Evolutionary conservation across 2,329 filamentous ascomycete genomes (phyloP).

Genomic region (Graphilbum fragrans): DNA sequence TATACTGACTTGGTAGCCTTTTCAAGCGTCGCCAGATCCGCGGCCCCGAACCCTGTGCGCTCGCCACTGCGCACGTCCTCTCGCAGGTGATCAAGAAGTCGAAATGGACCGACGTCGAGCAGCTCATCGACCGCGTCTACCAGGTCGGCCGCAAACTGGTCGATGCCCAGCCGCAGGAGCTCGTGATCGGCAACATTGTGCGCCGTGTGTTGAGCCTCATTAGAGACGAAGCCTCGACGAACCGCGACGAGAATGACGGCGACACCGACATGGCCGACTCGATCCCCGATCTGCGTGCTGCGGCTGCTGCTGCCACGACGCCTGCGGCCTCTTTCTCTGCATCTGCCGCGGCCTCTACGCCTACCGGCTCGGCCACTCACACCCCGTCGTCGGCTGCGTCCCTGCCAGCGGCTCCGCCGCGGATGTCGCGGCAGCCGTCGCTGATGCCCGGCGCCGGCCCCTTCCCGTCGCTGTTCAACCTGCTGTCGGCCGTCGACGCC

Average conservation of each 20-base stretch:
- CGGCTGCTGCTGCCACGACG: background rate
- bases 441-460: slow-evolving; percentile 42
- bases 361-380: too few species aligned
- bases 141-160: slow-evolving; percentile 67
- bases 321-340: slow-evolving; percentile 42
- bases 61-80: slow-evolving; percentile 82
- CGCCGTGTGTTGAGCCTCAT: slow-evolving; percentile 82
- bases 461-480: slow-evolving; percentile 74
- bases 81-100: slow-evolving; percentile 75
- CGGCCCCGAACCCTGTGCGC: slow-evolving; percentile 77
- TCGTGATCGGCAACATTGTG: slow-evolving; percentile 90
- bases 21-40: slow-evolving; percentile 85
- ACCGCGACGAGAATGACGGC: slow-evolving; percentile 44
- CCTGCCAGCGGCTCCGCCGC: background rate
- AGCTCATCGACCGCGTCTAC: slow-evolving; percentile 70
- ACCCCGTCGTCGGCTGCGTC: background rate
- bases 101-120: slow-evolving; percentile 64
- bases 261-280: slow-evolving; percentile 47
- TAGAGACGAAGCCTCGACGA: slow-evolving; percentile 78
- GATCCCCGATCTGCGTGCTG: slow-evolving; percentile 15
- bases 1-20: slow-evolving; percentile 39
- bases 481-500: slow-evolving; percentile 55
- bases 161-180: slow-evolving; percentile 76
- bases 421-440: slow-evolving; percentile 17
- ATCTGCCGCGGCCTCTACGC: slow-evolving; percentile 25